Evolutionary conservation across 306 rosid species (phyloP).

Genomic region (Lathyrus sativus): DNA sequence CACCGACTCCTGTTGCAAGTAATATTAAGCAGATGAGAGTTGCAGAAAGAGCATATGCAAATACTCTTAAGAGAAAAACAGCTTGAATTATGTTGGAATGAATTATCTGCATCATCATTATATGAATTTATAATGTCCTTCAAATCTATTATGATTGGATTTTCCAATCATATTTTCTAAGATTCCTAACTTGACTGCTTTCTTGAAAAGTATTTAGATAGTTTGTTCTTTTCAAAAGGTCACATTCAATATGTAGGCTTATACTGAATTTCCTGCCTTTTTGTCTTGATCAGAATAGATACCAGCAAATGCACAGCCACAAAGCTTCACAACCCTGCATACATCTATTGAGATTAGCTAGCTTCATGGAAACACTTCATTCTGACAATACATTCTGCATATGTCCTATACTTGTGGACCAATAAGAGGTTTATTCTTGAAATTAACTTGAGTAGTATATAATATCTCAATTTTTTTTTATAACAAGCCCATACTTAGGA

Average conservation of each 20-base stretch:
- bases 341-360: not conserved
- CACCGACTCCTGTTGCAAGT: not conserved
- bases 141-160: too few relatives aligned
- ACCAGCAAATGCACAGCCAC: too few relatives aligned
- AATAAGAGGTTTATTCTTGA: constrained; percentile 17
- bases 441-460: constrained; percentile 28
- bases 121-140: too few relatives aligned
- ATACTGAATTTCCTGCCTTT: not conserved
- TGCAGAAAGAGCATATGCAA: not conserved
- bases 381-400: too few relatives aligned
- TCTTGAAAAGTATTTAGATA: not conserved
- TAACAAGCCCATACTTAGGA: not conserved
- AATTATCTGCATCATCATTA: too few relatives aligned
- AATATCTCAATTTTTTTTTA: not conserved
- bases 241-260: not conserved
- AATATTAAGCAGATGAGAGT: not conserved
- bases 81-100: too few relatives aligned
- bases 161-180: too few relatives aligned
- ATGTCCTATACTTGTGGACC: too few relatives aligned
- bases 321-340: too few relatives aligned
- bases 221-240: not conserved
- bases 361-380: too few relatives aligned
- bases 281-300: too few relatives aligned
- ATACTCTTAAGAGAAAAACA: too few relatives aligned
- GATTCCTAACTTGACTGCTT: not conserved